phyloP scores from a whole-genome alignment of 1,139 yeast species.

The Yamadazyma friedrichii region DNA sequence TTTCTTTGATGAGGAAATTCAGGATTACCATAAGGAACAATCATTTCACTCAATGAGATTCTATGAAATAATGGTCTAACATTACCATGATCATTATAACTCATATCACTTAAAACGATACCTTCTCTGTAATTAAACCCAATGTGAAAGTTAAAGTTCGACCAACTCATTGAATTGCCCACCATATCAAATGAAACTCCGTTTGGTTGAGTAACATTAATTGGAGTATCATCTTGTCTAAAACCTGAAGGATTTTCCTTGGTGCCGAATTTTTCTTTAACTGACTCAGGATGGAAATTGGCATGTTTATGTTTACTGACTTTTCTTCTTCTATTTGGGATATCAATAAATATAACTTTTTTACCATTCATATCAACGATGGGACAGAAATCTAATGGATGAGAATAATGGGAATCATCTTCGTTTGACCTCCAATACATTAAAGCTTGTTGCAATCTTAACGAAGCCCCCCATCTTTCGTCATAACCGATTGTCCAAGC shows the following conservation, averaged over 20 bases:
- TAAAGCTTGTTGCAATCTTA: constrained; percentile 77
- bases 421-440: constrained; percentile 76
- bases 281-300: constrained; percentile 64
- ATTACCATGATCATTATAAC: constrained; percentile 71
- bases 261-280: constrained; percentile 58
- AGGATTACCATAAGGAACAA: constrained; percentile 81
- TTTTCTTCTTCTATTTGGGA: constrained; percentile 73
- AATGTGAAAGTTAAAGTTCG: constrained; percentile 71
- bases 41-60: constrained; percentile 77
- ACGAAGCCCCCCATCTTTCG: constrained; percentile 77
- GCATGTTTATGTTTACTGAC: constrained; percentile 66
- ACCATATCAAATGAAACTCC: constrained; percentile 75
- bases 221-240: constrained; percentile 62
- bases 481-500: constrained; percentile 87
- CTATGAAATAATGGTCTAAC: constrained; percentile 75
- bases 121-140: constrained; percentile 88
- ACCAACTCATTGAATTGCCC: constrained; percentile 73
- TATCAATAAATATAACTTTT: constrained; percentile 70
- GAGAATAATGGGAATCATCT: constrained; percentile 81
- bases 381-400: constrained; percentile 81
- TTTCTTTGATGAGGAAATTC: constrained; percentile 80
- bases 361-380: constrained; percentile 71
- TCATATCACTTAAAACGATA: constrained; percentile 70
- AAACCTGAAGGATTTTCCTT: constrained; percentile 49
- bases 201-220: constrained; percentile 72